phyloP scores from a whole-genome alignment of 768 basidiomycete genomes.

The Tricholoma terreum region DNA sequence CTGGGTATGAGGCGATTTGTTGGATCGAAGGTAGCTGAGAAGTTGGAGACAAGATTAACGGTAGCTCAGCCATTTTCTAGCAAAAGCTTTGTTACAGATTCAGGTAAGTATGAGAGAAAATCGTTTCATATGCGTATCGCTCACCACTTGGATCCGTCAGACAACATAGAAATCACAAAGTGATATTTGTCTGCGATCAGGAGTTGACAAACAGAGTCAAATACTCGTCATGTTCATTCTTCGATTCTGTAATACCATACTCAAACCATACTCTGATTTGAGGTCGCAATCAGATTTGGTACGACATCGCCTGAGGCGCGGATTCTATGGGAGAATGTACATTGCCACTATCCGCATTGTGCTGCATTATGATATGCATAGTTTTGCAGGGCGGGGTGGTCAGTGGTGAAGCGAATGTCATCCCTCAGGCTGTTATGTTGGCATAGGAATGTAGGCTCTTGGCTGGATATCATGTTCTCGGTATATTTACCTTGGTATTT shows the following conservation, averaged over 20 bases:
- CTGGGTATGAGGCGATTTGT: constrained; percentile 33
- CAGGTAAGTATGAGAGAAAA: no score
- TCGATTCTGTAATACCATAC: no score
- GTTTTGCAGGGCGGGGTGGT: background rate
- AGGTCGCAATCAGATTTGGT: background rate
- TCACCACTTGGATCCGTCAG: no score
- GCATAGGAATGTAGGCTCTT: background rate
- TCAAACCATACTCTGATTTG: no score
- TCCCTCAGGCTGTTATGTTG: background rate
- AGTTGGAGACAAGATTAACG: constrained; percentile 38
- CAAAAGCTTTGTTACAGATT: background rate
- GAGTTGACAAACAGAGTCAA: no score
- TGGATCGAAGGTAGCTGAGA: constrained; percentile 52
- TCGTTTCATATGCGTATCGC: no score
- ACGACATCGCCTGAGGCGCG: background rate
- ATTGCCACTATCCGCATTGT: background rate
- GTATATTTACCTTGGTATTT: no score
- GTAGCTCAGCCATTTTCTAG: background rate
- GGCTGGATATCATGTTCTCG: no score
- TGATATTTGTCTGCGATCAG: no score
- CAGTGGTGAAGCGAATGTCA: background rate
- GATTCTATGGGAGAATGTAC: background rate
- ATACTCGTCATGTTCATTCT: no score
- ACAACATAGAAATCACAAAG: no score
- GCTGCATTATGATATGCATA: background rate